Evolutionary conservation across 257 asterid genomes (phyloP).

Genomic region (Nicotiana attenuata): DNA sequence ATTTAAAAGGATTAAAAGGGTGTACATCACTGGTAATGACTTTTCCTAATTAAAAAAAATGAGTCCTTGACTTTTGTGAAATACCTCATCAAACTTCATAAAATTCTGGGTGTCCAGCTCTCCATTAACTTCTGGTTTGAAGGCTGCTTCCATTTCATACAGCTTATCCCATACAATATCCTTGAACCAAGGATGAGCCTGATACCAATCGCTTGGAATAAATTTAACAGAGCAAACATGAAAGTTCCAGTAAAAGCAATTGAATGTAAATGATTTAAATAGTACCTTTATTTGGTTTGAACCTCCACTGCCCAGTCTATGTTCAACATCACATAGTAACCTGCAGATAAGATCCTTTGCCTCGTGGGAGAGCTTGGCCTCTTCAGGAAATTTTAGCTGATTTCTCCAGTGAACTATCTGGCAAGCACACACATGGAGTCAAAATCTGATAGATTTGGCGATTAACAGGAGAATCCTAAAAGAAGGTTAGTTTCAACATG

Average conservation of each 20-base stretch:
- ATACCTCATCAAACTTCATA: constrained; percentile 95
- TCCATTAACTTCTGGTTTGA: constrained; percentile 83
- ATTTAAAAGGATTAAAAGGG: not conserved
- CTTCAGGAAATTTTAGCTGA: constrained; percentile 83
- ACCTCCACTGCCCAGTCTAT: constrained; percentile 93
- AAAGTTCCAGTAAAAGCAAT: not conserved
- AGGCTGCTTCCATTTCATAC: constrained; percentile 97
- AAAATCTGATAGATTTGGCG: constrained; percentile 16
- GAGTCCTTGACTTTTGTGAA: constrained; percentile 12
- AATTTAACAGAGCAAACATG: constrained; percentile 9
- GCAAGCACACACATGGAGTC: constrained; percentile 14
- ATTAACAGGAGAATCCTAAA: not conserved
- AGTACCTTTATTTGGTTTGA: constrained; percentile 78
- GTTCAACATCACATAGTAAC: constrained; percentile 89
- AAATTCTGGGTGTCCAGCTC: constrained; percentile 96
- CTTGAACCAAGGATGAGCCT: constrained; percentile 95
- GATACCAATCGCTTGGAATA: constrained; percentile 22
- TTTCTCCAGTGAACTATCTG: constrained; percentile 98
- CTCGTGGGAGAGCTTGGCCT: constrained; percentile 59
- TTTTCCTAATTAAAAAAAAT: not conserved
- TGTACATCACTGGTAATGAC: not conserved
- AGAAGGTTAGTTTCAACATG: not conserved
- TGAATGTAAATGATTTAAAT: constrained; percentile 4
- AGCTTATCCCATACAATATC: constrained; percentile 82
- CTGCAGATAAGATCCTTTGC: constrained; percentile 88